phyloP scores from a whole-genome alignment of 2,329 filamentous ascomycete species.

The Cladophialophora exuberans region DNA sequence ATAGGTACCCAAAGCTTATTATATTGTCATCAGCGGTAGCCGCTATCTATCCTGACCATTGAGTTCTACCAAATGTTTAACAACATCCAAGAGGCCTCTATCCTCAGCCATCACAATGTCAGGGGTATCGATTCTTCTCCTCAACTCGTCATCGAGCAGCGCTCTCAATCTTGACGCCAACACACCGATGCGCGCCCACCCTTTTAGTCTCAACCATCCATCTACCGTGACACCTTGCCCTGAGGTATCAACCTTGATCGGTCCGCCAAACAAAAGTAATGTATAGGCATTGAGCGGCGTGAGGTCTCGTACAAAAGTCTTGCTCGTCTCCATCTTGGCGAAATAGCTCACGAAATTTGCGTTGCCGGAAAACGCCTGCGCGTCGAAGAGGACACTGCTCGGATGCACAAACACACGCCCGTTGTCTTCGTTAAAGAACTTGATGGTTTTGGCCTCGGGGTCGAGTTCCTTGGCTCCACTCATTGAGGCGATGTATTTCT shows the following conservation, averaged over 20 bases:
- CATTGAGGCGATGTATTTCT: constrained; percentile 87
- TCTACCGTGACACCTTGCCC: constrained; percentile 88
- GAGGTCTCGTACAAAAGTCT: constrained; percentile 87
- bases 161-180: constrained; percentile 78
- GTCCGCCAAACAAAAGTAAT: constrained; percentile 83
- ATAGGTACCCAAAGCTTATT: too few relatives aligned
- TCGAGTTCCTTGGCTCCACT: constrained; percentile 91
- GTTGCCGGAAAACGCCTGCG: constrained; percentile 74
- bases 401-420: constrained; percentile 93
- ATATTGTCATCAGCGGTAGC: too few relatives aligned
- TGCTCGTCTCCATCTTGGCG: constrained; percentile 86
- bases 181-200: constrained; percentile 94
- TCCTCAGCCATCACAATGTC: constrained; percentile 48
- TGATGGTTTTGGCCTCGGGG: constrained; percentile 87
- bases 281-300: constrained; percentile 93
- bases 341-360: constrained; percentile 87
- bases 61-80: constrained; percentile 80
- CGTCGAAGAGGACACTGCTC: constrained; percentile 85
- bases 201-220: constrained; percentile 82
- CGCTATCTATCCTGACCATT: constrained; percentile 76
- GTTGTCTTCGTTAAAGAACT: constrained; percentile 85
- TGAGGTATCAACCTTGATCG: constrained; percentile 78
- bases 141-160: constrained; percentile 85
- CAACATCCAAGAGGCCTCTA: constrained; percentile 71
- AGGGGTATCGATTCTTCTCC: constrained; percentile 77